Base-by-base conservation (phyloP, 2,329 filamentous ascomycete species). In the Zarea fungicola region DNA sequence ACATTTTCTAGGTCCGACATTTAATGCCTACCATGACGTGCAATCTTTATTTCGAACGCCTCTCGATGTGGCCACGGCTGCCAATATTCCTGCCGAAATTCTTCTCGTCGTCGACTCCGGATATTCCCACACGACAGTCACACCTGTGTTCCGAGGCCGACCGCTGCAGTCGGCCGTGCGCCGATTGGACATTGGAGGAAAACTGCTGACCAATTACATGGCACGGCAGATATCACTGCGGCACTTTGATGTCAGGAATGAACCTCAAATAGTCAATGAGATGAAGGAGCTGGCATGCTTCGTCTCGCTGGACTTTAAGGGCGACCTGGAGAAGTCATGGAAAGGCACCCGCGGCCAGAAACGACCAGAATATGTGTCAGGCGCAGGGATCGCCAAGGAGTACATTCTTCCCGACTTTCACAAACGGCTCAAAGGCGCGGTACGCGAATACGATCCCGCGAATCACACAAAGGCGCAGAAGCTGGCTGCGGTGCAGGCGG, bases 171-270 rank as follows among this genome's bases (percentile, higher is more conserved):
- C 83, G 1, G 90, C 87, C 1, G 81, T 95, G 48, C 84, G 92
- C 18, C 80, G 93, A 32, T 81, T 99, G 40, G 90, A 96, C 48
- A 78, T 97, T 6, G 93, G 93, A 36, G 93, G 93, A 50, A 97
- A 96, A 67, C 80, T 95, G 44, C 72, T 99, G 53, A 96, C 92
- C 19, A 97, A 97, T 64, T 87, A 95, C 63, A 76, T 99, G 28
- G 92, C 93, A 41, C 87, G 93, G 49, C 77, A 95, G 14, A 82
- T 97, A 16, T 96, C 91, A 1, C 77, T 95, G 13, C 85, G 93
- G 6, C 90, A 96, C 61, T 96, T 95, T 66, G 92, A 96, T 64
- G 91, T 99, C 82, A 83, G 93, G 54, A 91, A 95, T 65, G 93
- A 99, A 59, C 85, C 87, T 1, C 85, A 95, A 65, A 85, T 97